phyloP scores from a whole-genome alignment of 75 land plant genomes.

The Isoetes taiwanensis region DNA sequence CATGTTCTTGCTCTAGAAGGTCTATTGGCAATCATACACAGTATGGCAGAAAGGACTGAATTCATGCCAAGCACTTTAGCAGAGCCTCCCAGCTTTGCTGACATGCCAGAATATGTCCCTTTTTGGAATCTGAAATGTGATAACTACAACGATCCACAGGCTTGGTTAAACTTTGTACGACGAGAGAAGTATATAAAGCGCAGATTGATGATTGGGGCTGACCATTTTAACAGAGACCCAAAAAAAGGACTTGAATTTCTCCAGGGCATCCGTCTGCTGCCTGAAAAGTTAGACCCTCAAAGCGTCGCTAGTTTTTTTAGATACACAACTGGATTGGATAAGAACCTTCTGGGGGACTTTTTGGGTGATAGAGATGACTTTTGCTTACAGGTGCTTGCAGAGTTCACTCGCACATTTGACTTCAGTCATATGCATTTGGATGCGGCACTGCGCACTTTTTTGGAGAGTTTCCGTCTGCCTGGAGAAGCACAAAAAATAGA shows the following conservation, averaged over 20 bases:
- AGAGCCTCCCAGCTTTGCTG: constrained; percentile 14
- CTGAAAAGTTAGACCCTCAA: constrained; percentile 90
- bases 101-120: constrained; percentile 48
- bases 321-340: constrained; percentile 88
- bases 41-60: constrained; percentile 72
- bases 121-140: constrained; percentile 87
- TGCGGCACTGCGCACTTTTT: constrained; percentile 68
- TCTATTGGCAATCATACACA: constrained; percentile 77
- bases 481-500: constrained; percentile 98
- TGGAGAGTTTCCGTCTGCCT: constrained; percentile 90
- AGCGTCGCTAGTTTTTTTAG: constrained; percentile 91
- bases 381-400: constrained; percentile 83
- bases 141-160: constrained; percentile 54
- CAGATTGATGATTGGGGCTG: constrained; percentile 90
- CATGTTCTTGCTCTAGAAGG: constrained; percentile 93
- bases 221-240: constrained; percentile 92
- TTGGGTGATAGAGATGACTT: constrained; percentile 97
- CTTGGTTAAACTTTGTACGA: constrained; percentile 79
- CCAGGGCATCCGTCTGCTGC: constrained; percentile 80
- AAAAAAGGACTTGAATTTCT: constrained; percentile 96
- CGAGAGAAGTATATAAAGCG: constrained; percentile 79
- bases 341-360: constrained; percentile 85
- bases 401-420: constrained; percentile 92
- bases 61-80: constrained; percentile 2
- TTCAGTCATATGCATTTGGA: constrained; percentile 85